Evolutionary conservation across 192 early-diverging fungal species (phyloP), one percentile per base, ranked within the genome.

Genomic region (Podochytrium sp.): DNA sequence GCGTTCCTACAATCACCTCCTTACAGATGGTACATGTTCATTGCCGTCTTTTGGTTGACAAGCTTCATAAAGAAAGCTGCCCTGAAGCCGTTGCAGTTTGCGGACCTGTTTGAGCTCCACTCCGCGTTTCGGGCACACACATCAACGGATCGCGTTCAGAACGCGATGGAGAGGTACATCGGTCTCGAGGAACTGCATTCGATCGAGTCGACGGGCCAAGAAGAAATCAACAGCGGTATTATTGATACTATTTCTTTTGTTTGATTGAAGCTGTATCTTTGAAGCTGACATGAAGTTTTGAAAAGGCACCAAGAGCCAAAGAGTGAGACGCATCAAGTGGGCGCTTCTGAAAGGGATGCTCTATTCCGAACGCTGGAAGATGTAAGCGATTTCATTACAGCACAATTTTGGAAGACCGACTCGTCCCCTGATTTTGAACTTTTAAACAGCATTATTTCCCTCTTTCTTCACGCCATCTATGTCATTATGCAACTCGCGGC

Each of bases 11-110:
- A 38, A 38, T 3, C 2, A 7, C 18, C 27, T 32, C 0, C 12
- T 12, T 20, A 29, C 40, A 49, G 65, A n/a, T 70, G 68, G 68
- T 70, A 70, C 39, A 16, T 58, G 35, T 57, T 57, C 68, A 27
- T 39, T 34, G 37, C 32, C 6, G 52, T 38, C 2, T 57, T 58
- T 18, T 57, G 68, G 53, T 37, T 57, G 12, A 70, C 53, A n/a
- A 14, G 0, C 20, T 58, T 57, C 50, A 32, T 70, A 10, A 47
- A 52, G 47, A 52, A 47, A 52, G 65, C 65, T 30, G 65, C 50
- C 10, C 16, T 20, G 41, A 32, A 20, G 10, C 65, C 65, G 47
- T 10, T 67, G 10, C 65, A 67, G 33, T 33, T n/a, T n/a, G 50
- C 18, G 12, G 65, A 67, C 50, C 12, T 67, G 23, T 67, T 56